Percentiles rank a stretch among this genome's conserved stretches.
Conservation (phyloP, 2,329 filamentous ascomycete species). For the Venturia pyrina region DNA sequence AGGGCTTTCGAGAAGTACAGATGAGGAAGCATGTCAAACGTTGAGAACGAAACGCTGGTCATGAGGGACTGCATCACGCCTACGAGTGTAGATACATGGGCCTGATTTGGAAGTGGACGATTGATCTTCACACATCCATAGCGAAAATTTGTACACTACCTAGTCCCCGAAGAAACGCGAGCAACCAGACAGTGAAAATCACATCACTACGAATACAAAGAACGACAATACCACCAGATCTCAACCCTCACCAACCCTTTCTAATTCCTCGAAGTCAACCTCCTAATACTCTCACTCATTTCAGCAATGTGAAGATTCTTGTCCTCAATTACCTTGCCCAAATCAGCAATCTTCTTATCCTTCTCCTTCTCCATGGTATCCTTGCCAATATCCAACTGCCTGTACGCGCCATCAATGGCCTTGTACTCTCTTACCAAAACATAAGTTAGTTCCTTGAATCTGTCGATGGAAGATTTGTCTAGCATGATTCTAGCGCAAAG, state of each 20-base stretch:
- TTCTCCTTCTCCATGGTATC: background rate
- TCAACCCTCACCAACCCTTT: no score
- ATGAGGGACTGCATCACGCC: no score
- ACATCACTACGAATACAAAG: no score
- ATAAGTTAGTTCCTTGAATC: background rate
- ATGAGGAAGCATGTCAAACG: slow-evolving; percentile 16
- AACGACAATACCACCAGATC: no score
- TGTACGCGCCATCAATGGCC: background rate
- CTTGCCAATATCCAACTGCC: background rate
- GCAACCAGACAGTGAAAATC: no score
- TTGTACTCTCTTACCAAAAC: background rate
- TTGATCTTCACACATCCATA: no score
- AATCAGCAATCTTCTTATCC: background rate
- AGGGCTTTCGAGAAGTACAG: slow-evolving; percentile 42
- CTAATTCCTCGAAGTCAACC: background rate
- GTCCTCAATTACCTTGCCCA: background rate
- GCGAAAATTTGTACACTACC: no score
- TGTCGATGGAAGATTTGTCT: background rate
- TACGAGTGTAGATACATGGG: no score
- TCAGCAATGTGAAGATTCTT: background rate
- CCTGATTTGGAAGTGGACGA: no score
- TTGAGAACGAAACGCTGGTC: no score
- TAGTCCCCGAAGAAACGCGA: no score
- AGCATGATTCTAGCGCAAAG: background rate
- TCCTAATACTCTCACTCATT: background rate